These are phyloP conservation scores for Pseudogymnoascus sp. DNA, from an alignment of 2,329 filamentous ascomycete genomes.

Conservation along the genomic window DNA sequence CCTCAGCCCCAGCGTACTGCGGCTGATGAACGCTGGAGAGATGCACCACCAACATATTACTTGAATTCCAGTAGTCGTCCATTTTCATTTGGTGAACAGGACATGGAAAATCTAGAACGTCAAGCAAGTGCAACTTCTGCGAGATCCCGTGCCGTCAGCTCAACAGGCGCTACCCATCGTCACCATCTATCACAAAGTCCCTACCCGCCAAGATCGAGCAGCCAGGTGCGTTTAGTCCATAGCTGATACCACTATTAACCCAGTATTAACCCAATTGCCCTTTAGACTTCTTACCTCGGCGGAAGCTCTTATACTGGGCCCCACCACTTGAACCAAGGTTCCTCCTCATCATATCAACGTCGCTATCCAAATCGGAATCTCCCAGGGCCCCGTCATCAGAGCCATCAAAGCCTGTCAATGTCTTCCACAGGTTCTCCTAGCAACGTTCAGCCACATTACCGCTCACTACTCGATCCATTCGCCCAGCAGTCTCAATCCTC, in stretches of 20 bases:
- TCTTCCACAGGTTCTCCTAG: neutral
- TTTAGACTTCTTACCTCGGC: neutral
- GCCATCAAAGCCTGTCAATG: neutral
- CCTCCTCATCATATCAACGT: neutral
- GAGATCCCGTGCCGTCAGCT: neutral
- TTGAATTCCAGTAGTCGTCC: conserved; percentile 9
- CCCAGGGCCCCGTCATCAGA: neutral
- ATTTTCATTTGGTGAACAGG: conserved; percentile 11
- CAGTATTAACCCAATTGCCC: neutral
- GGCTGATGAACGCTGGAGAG: neutral
- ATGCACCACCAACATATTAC: conserved; percentile 5
- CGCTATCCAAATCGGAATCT: neutral
- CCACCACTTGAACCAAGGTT: neutral
- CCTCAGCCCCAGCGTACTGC: conserved; percentile 26
- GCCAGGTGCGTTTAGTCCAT: neutral
- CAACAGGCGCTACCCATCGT: neutral
- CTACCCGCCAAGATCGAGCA: neutral
- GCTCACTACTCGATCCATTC: conserved; percentile 12
- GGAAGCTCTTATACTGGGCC: neutral
- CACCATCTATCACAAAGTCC: neutral
- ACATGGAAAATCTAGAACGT: conserved; percentile 7
- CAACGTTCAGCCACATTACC: conserved; percentile 12
- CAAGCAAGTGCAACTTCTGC: neutral
- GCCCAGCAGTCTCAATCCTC: neutral
- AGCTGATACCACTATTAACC: neutral